phyloP scores from a whole-genome alignment of 805 yeast species.

The Metschnikowia shivogae region DNA sequence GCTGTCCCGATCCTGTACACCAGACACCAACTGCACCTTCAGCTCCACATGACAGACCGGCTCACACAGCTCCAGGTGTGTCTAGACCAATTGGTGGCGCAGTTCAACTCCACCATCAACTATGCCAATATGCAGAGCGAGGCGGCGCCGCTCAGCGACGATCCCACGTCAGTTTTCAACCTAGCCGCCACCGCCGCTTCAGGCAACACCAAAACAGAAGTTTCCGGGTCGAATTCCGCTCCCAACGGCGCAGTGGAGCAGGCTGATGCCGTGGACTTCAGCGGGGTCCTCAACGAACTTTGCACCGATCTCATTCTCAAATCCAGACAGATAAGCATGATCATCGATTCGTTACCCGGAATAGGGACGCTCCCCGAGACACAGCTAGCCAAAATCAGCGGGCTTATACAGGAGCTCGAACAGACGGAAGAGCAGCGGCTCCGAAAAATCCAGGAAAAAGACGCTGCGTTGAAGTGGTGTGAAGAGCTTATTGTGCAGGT shows the following conservation, averaged over 20 bases:
- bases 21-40: not conserved
- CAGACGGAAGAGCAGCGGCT: slow-evolving; percentile 56
- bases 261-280: slow-evolving; percentile 19
- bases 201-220: slow-evolving; percentile 28
- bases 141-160: slow-evolving; percentile 46
- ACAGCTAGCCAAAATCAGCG: slow-evolving; percentile 62
- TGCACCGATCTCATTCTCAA: slow-evolving; percentile 82
- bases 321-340: slow-evolving; percentile 77
- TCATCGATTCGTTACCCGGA: slow-evolving; percentile 89
- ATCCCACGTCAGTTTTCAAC: slow-evolving; percentile 62
- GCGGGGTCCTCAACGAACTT: slow-evolving; percentile 63
- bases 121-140: slow-evolving; percentile 50
- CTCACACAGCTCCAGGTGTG: slow-evolving; percentile 87
- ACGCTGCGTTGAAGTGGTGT: slow-evolving; percentile 55
- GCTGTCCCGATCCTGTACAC: not conserved
- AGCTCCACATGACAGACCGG: slow-evolving; percentile 65
- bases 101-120: slow-evolving; percentile 72
- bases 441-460: slow-evolving; percentile 59
- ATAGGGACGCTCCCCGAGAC: slow-evolving; percentile 77
- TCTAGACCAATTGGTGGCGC: slow-evolving; percentile 76
- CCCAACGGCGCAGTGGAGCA: slow-evolving; percentile 8
- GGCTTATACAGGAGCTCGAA: slow-evolving; percentile 57
- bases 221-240: slow-evolving; percentile 17
- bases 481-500: slow-evolving; percentile 61
- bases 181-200: slow-evolving; percentile 55